Conservation (phyloP, 495 filamentous ascomycete species). For the Cercophora scortea region DNA sequence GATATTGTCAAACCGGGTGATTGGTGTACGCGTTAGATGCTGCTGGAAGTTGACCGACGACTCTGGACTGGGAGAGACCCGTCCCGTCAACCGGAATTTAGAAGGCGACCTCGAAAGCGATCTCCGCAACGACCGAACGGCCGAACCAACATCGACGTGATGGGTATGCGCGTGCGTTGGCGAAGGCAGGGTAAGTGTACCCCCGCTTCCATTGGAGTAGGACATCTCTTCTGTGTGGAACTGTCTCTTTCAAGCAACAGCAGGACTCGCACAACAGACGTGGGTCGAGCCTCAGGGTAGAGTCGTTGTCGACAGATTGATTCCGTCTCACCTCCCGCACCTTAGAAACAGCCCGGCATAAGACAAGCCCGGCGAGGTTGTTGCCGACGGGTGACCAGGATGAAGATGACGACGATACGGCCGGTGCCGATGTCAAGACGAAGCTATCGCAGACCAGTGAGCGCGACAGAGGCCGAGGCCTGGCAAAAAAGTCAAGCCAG, state of each 20-base stretch:
- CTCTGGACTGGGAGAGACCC: slow-evolving; percentile 4
- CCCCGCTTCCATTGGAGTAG: slow-evolving; percentile 51
- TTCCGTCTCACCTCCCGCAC: no score
- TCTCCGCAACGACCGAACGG: slow-evolving; percentile 69
- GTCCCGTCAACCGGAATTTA: slow-evolving; percentile 57
- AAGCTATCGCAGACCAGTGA: slow-evolving; percentile 8
- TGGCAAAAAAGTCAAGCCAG: slow-evolving; percentile 9
- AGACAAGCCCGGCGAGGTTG: no score
- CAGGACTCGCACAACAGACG: background rate
- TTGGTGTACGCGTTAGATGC: slow-evolving; percentile 7
- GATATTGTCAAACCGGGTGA: slow-evolving; percentile 2
- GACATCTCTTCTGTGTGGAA: slow-evolving; percentile 18
- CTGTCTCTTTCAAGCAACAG: background rate
- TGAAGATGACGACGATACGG: background rate
- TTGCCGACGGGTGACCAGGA: background rate
- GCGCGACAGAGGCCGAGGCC: slow-evolving; percentile 4
- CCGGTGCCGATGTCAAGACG: background rate
- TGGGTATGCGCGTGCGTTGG: slow-evolving; percentile 75
- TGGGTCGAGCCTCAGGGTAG: no score
- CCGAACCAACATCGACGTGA: slow-evolving; percentile 67
- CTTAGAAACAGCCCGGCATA: no score
- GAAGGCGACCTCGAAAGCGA: slow-evolving; percentile 84
- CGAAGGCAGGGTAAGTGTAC: slow-evolving; percentile 73
- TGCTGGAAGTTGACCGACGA: slow-evolving; percentile 4
- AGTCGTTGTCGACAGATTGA: no score